Percentiles rank a stretch among this genome's conserved stretches.
phyloP scores from a whole-genome alignment of 768 basidiomycete species.

The Agrocybe chaxingu region DNA sequence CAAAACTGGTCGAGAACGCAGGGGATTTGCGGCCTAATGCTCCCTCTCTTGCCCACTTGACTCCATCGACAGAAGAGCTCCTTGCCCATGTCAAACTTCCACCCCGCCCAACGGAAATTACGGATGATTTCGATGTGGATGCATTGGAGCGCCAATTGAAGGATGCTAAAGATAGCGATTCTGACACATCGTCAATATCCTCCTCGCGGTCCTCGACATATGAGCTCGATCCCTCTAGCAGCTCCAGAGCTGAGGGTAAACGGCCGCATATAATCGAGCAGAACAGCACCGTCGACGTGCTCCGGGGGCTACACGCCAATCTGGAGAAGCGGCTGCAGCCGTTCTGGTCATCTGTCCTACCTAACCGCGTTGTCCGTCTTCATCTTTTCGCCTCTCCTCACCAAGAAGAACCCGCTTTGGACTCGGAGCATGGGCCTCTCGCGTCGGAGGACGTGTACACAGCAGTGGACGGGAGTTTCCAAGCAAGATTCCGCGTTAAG shows the following conservation, averaged over 20 bases:
- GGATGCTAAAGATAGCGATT: slow-evolving; percentile 7
- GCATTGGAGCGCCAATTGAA: slow-evolving; percentile 52
- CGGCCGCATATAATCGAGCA: background rate
- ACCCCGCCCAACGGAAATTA: slow-evolving; percentile 55
- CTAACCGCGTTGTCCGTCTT: slow-evolving; percentile 60
- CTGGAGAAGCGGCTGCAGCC: slow-evolving; percentile 72
- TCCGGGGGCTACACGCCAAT: slow-evolving; percentile 66
- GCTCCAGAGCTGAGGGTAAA: background rate
- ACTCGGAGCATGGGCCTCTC: slow-evolving; percentile 41
- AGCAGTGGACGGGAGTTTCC: slow-evolving; percentile 70
- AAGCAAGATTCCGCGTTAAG: slow-evolving; percentile 53
- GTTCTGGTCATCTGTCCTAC: slow-evolving; percentile 76
- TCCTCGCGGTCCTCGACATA: slow-evolving; percentile 16
- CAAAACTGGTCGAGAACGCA: slow-evolving; percentile 46
- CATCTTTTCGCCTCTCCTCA: slow-evolving; percentile 51
- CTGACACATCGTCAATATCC: slow-evolving; percentile 12
- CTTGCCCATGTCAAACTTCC: slow-evolving; percentile 46
- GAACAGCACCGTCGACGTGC: slow-evolving; percentile 16
- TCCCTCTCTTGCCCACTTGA: slow-evolving; percentile 23
- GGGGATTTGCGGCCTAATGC: slow-evolving; percentile 25
- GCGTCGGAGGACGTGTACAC: slow-evolving; percentile 51
- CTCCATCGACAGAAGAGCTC: slow-evolving; percentile 48
- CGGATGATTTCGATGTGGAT: slow-evolving; percentile 54
- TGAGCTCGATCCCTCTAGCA: slow-evolving; percentile 1
- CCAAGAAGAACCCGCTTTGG: slow-evolving; percentile 14